These are phyloP conservation scores for Ophiobolus disseminans DNA, from an alignment of 2,329 filamentous ascomycete species.

Conservation along the genomic window DNA sequence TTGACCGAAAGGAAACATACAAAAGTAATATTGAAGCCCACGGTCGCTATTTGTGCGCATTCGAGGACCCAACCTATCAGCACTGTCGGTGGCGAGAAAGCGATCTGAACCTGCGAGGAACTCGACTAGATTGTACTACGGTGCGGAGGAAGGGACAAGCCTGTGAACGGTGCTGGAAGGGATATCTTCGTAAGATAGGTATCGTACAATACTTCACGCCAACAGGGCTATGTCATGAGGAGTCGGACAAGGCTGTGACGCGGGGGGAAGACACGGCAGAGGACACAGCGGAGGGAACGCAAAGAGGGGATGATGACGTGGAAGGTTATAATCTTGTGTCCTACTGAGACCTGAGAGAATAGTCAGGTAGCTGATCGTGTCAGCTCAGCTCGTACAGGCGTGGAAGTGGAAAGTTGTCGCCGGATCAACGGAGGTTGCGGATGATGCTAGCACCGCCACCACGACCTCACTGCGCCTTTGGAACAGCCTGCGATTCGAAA, in stretches of 20 bases:
- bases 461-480: slow-evolving; percentile 29
- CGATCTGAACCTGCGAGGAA: slow-evolving; percentile 35
- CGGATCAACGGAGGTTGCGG: neutral
- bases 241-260: slow-evolving; percentile 27
- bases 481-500: slow-evolving; percentile 25
- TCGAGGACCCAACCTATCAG: slow-evolving; percentile 37
- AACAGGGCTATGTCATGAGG: slow-evolving; percentile 37
- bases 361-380: slow-evolving; percentile 2
- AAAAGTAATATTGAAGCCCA: slow-evolving; percentile 34
- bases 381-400: slow-evolving; percentile 7
- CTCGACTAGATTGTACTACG: slow-evolving; percentile 23
- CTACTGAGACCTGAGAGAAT: slow-evolving; percentile 7
- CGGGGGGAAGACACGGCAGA: slow-evolving; percentile 23
- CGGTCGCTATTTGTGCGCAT: slow-evolving; percentile 31
- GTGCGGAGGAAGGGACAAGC: slow-evolving; percentile 31
- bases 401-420: neutral
- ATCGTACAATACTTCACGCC: slow-evolving; percentile 37
- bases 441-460: slow-evolving; percentile 30
- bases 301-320: slow-evolving; percentile 31
- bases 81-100: slow-evolving; percentile 32
- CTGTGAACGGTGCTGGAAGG: slow-evolving; percentile 34
- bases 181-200: slow-evolving; percentile 29
- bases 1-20: slow-evolving; percentile 22
- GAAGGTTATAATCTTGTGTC: slow-evolving; percentile 30
- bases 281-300: slow-evolving; percentile 19